Base-by-base conservation (phyloP, 1,284 basidiomycete genomes). In the Pascua guehoae region DNA sequence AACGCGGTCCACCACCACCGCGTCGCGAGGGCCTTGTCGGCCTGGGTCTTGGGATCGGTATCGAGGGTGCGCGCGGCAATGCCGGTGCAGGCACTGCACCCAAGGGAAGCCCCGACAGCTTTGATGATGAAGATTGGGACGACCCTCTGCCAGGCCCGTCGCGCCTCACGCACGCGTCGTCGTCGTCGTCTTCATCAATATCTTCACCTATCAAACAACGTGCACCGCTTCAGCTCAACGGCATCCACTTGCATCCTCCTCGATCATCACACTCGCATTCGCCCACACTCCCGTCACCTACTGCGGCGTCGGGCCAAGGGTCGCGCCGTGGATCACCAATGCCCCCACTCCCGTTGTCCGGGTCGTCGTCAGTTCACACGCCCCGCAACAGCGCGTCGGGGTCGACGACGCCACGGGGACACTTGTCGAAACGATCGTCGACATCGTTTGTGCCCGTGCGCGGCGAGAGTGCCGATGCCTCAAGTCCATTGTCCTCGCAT, bases 121-220 rank as follows among this genome's bases (percentile, higher is more conserved):
- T 56, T 45, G 57, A 56, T n/a, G 57, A 56, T n/a, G 60, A 62
- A 17, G 60, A 62, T 43, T 62, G 60, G 60, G 60, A 62, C n/a
- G 58, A 56, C 36, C 52, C 53, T 12, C 18, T 58, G 18, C 37
- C 58, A 2, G 59, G 56, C 10, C 56, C 58, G 51, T 53, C 59
- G 37, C 56, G 55, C 24, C 24, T 32, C 7, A 7, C 24, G 24
- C 24, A 32, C 24, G 24, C 24, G 24, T 32, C 24, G 24, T 32
- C 24, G 24, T 32, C 24, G 24, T 32, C 24, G 24, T 32, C 24
- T 32, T 32, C 24, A 32, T 32, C 24, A 7, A 32, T 32, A 32
- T 32, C 24, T 32, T 32, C 24, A 32, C 24, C 24, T 32, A 7
- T 32, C 24, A 32, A 32, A 32, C 24, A 32, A 7, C 24, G 24